These are phyloP conservation scores for Panellus pusillus DNA, from an alignment of 768 basidiomycete genomes.

Conservation along the genomic window DNA sequence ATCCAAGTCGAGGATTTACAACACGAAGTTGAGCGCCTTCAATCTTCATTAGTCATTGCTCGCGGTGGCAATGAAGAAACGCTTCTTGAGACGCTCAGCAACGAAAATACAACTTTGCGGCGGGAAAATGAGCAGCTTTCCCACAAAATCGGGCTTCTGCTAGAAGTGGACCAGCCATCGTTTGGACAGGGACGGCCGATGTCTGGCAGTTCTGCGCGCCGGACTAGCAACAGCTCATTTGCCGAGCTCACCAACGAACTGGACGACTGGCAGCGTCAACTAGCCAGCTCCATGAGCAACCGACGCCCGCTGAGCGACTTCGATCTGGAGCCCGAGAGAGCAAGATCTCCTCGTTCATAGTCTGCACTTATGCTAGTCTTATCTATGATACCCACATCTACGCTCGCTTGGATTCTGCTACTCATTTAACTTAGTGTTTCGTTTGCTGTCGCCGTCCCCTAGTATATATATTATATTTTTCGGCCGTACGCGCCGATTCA, in stretches of 20 bases:
- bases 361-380: constrained; percentile 39
- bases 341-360: constrained; percentile 58
- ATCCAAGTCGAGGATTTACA: constrained; percentile 78
- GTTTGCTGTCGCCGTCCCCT: constrained; percentile 25
- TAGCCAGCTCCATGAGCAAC: constrained; percentile 75
- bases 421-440: constrained; percentile 26
- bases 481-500: constrained; percentile 23
- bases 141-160: constrained; percentile 87
- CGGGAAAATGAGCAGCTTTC: constrained; percentile 86
- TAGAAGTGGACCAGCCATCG: constrained; percentile 81
- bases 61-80: constrained; percentile 79
- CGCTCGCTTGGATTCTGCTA: constrained; percentile 29
- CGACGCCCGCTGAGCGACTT: constrained; percentile 73
- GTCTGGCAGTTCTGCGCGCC: constrained; percentile 57
- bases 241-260: constrained; percentile 63
- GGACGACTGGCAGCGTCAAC: constrained; percentile 84
- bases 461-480: constrained; percentile 20
- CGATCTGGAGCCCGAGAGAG: constrained; percentile 63
- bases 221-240: constrained; percentile 49
- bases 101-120: constrained; percentile 76
- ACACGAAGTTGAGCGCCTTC: constrained; percentile 74
- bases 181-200: constrained; percentile 64
- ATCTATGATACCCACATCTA: constrained; percentile 34
- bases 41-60: constrained; percentile 69
- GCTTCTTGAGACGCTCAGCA: constrained; percentile 75